These are phyloP conservation scores for Daedalea quercina DNA, from an alignment of 768 basidiomycete species.

Conservation along the genomic window DNA sequence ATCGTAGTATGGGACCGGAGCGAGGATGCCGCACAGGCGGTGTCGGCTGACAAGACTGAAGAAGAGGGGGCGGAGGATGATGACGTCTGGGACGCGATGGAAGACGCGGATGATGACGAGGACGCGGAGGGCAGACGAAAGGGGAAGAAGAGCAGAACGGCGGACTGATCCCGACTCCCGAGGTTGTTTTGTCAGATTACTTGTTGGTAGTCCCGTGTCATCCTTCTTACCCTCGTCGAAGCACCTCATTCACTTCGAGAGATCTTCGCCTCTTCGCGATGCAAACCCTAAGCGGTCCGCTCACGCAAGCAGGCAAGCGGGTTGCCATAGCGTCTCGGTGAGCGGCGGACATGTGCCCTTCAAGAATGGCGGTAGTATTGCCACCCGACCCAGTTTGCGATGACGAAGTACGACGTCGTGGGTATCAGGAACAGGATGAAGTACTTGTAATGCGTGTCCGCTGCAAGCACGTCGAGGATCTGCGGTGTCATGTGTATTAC, in stretches of 20 bases:
- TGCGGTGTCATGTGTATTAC: slow-evolving; percentile 26
- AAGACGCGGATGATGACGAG: slow-evolving; percentile 36
- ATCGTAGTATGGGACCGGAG: slow-evolving; percentile 55
- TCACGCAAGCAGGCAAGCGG: too few species aligned
- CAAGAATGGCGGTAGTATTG: slow-evolving; percentile 92
- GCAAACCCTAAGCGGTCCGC: too few species aligned
- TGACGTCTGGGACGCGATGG: slow-evolving; percentile 66
- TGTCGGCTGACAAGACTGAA: slow-evolving; percentile 10
- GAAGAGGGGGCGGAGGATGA: slow-evolving; percentile 38
- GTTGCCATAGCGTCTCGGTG: too few species aligned
- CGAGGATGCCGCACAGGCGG: slow-evolving; percentile 17
- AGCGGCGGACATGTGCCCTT: slow-evolving; percentile 11
- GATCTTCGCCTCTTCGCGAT: background rate
- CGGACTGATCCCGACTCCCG: too few species aligned
- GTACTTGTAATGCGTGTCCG: slow-evolving; percentile 90
- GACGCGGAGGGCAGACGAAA: slow-evolving; percentile 21
- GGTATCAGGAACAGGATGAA: slow-evolving; percentile 74
- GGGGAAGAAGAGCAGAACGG: background rate
- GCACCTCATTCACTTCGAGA: background rate
- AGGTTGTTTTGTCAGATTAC: too few species aligned
- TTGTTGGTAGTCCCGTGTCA: too few species aligned
- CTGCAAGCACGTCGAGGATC: slow-evolving; percentile 57
- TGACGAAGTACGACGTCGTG: slow-evolving; percentile 80
- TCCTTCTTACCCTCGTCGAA: too few species aligned
- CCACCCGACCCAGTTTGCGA: slow-evolving; percentile 99